Evolutionary conservation across 2,329 filamentous ascomycete species (phyloP).

Genomic region (Pseudocercospora crystallina): DNA sequence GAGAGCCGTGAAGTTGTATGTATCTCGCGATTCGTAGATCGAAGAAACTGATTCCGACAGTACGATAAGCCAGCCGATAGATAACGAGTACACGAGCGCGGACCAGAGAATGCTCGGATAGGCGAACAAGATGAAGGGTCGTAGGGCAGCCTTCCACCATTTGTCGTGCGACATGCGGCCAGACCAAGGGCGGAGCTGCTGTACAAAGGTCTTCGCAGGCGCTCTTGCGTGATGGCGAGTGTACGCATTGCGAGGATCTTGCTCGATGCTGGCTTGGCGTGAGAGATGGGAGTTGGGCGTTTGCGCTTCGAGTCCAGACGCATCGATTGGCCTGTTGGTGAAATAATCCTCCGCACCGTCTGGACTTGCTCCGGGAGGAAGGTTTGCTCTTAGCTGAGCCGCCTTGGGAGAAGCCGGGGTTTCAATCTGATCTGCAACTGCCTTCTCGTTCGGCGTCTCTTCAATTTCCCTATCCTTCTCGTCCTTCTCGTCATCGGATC

Average conservation of each 20-base stretch:
- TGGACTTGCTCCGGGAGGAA: neutral
- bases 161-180: constrained; percentile 75
- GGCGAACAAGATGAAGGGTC: constrained; percentile 81
- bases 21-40: constrained; percentile 68
- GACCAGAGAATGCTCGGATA: constrained; percentile 93
- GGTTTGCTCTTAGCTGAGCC: neutral
- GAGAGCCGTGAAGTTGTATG: constrained; percentile 78
- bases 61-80: constrained; percentile 93
- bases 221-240: constrained; percentile 67
- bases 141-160: constrained; percentile 74
- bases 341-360: constrained; percentile 16
- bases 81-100: constrained; percentile 77
- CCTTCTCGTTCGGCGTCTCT: constrained; percentile 10
- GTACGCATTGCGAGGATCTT: constrained; percentile 50
- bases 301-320: constrained; percentile 9
- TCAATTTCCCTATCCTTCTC: neutral
- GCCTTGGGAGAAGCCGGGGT: constrained; percentile 3
- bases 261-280: constrained; percentile 1
- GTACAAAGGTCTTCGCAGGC: constrained; percentile 68
- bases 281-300: constrained; percentile 1
- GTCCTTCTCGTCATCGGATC: constrained; percentile 11
- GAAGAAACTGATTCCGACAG: constrained; percentile 82
- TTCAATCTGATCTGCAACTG: constrained; percentile 8
- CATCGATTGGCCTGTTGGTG: constrained; percentile 10
- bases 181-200: constrained; percentile 74